phyloP scores from a whole-genome alignment of 2,329 filamentous ascomycete genomes.

The Didymella pomorum region DNA sequence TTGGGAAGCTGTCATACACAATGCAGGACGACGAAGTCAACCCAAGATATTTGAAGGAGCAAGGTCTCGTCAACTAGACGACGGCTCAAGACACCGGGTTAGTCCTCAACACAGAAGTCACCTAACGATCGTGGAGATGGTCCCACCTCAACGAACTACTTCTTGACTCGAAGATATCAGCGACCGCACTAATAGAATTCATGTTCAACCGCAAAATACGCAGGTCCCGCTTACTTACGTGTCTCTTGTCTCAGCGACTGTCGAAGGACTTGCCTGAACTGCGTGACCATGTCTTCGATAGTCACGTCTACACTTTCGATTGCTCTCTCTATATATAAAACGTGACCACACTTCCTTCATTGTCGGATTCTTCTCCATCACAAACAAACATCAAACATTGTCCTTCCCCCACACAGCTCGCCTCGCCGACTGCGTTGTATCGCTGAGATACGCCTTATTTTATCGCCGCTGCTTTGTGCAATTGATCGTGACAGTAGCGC shows the following conservation, averaged over 20 bases:
- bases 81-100: neutral
- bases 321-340: neutral
- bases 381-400: too few species aligned
- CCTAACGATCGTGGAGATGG: too few species aligned
- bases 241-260: too few species aligned
- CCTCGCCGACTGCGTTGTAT: neutral
- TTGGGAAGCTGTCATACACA: constrained; percentile 43
- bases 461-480: neutral
- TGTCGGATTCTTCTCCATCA: neutral
- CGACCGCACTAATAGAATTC: neutral
- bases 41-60: constrained; percentile 4
- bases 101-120: neutral
- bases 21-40: constrained; percentile 32
- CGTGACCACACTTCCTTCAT: neutral
- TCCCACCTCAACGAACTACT: too few species aligned
- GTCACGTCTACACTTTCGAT: neutral
- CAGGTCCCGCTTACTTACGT: neutral
- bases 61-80: constrained; percentile 3
- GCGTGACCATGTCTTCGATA: neutral
- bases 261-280: neutral
- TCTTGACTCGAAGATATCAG: neutral
- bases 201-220: neutral
- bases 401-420: neutral
- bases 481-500: neutral
- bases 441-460: neutral